Percentiles rank a stretch among this genome's conserved stretches.
Evolutionary conservation across 23 red algal genomes (phyloP).

Genomic region (Gracilaria vermiculophylla): DNA sequence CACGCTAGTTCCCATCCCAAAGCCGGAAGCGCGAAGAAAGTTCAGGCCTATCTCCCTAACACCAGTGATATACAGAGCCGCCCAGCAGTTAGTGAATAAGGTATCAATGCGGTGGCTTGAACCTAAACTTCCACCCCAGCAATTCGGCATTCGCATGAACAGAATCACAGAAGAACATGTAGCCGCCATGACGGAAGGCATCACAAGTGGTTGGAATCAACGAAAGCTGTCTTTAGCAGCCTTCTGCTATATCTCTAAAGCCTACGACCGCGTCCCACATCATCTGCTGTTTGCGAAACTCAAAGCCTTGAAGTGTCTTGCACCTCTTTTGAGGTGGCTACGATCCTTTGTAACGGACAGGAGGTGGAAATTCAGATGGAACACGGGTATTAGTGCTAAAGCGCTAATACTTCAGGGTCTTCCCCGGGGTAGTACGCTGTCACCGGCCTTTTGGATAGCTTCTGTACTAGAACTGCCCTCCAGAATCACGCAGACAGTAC

Average conservation of each 20-base stretch:
- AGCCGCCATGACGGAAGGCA: neutral
- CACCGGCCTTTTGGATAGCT: neutral
- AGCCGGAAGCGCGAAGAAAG: neutral
- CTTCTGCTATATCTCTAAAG: neutral
- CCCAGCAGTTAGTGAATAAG: neutral
- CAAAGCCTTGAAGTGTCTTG: neutral
- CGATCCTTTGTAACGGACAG: neutral
- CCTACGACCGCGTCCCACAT: neutral
- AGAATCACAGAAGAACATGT: neutral
- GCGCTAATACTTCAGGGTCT: neutral
- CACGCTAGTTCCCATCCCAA: neutral
- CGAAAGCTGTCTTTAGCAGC: neutral
- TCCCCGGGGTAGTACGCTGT: neutral
- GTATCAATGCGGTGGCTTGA: neutral
- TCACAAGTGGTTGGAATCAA: too few species aligned
- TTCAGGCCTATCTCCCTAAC: neutral
- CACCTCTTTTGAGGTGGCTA: neutral
- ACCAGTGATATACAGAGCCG: neutral
- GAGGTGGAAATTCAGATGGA: neutral
- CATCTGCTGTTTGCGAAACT: neutral
- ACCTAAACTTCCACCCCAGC: neutral
- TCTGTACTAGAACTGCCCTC: neutral
- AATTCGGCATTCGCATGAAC: neutral
- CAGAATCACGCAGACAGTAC: neutral
- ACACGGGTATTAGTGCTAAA: neutral